A percentile compares a stretch with the other conserved stretches of the same genome.
These are phyloP conservation scores for Baeospora myosura DNA, from an alignment of 1,284 basidiomycete species.

Conservation along the genomic window DNA sequence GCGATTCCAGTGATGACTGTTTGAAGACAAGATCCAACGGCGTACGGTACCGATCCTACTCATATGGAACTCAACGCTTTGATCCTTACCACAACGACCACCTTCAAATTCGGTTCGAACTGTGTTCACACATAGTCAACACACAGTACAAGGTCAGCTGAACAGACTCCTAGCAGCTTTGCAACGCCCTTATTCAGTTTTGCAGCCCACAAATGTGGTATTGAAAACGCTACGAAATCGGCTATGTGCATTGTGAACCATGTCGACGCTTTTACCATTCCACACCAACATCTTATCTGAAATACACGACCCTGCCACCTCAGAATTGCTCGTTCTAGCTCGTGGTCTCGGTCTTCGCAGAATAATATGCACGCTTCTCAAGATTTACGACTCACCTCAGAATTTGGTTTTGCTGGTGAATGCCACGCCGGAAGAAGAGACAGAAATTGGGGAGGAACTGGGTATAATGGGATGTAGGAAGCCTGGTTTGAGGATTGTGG, in stretches of 20 bases:
- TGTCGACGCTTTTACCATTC: conserved; percentile 53
- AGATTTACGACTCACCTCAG: conserved; percentile 86
- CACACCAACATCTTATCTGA: conserved; percentile 59
- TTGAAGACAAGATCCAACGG: too few species aligned
- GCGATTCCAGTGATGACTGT: too few species aligned
- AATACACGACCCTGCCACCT: conserved; percentile 72
- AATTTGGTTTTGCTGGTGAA: conserved; percentile 86
- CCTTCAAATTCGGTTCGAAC: too few species aligned
- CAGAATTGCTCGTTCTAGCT: conserved; percentile 79
- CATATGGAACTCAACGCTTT: too few species aligned
- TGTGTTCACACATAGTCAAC: too few species aligned
- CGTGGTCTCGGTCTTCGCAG: conserved; percentile 81
- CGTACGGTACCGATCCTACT: too few species aligned
- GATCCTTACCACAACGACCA: too few species aligned
- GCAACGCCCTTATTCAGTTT: too few species aligned
- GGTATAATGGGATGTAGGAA: conserved; percentile 86
- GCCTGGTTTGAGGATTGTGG: conserved; percentile 79
- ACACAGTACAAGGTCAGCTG: too few species aligned
- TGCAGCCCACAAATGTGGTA: too few species aligned
- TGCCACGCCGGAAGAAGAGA: conserved; percentile 82
- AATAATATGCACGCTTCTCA: conserved; percentile 79
- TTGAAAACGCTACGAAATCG: too few species aligned
- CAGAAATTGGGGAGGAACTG: conserved; percentile 87
- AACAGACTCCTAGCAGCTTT: too few species aligned
- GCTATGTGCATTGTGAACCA: conserved; percentile 17